phyloP scores from a whole-genome alignment of 2,329 filamentous ascomycete species.

The Capronia epimyces region DNA sequence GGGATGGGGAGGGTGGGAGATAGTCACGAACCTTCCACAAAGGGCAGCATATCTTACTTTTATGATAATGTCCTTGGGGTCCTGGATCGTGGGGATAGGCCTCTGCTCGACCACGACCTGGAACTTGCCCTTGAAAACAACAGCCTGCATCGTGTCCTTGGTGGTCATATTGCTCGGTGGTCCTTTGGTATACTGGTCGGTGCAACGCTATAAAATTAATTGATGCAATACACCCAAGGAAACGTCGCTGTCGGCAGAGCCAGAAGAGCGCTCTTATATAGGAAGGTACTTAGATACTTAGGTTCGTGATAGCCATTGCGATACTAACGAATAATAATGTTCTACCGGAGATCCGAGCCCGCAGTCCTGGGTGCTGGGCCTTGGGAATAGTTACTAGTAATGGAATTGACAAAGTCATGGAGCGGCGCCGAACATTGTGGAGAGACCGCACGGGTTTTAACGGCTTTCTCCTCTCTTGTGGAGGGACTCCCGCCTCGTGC shows the following conservation, averaged over 20 bases:
- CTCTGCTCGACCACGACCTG: slow-evolving; percentile 72
- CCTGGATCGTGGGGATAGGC: slow-evolving; percentile 67
- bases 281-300: too few species aligned
- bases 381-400: neutral
- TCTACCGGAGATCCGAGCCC: neutral
- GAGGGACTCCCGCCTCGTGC: too few species aligned
- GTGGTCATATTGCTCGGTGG: slow-evolving; percentile 30
- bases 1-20: neutral
- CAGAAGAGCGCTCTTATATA: too few species aligned
- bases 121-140: slow-evolving; percentile 75
- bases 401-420: neutral
- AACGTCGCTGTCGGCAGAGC: too few species aligned
- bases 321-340: too few species aligned
- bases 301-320: too few species aligned
- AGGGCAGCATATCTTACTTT: slow-evolving; percentile 78
- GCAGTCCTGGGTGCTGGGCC: neutral
- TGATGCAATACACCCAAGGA: neutral
- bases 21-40: slow-evolving; percentile 68
- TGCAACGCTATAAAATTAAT: neutral
- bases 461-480: too few species aligned
- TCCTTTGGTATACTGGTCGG: neutral
- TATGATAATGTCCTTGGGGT: slow-evolving; percentile 70
- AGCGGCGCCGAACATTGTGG: too few species aligned
- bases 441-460: too few species aligned
- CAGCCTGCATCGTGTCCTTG: slow-evolving; percentile 69